Evolutionary conservation across 257 asterid species (phyloP).

Genomic region (Anisodus tanguticus): DNA sequence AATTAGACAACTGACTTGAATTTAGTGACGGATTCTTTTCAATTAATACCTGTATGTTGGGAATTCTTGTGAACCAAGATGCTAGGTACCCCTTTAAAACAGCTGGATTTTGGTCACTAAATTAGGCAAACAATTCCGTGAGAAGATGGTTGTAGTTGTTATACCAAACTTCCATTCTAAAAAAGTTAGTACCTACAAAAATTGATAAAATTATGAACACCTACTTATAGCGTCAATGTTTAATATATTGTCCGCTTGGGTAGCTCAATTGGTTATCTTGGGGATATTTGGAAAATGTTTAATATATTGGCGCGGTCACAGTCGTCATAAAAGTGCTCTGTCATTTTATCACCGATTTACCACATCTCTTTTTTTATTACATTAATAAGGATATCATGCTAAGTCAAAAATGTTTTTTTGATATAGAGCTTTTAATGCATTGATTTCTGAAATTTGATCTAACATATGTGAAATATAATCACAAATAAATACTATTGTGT

Average conservation of each 20-base stretch:
- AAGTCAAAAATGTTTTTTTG: no score
- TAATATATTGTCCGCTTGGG: background rate
- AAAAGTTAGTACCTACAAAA: slow-evolving; percentile 20
- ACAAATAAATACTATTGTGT: no score
- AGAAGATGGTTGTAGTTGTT: background rate
- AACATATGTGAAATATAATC: no score
- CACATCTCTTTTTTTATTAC: no score
- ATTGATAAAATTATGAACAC: background rate
- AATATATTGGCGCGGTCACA: background rate
- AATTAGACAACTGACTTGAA: background rate
- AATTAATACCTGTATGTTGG: background rate
- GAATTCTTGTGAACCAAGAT: background rate
- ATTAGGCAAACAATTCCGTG: background rate
- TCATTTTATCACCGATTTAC: background rate
- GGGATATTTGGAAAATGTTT: no score
- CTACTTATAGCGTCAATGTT: background rate
- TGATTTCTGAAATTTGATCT: no score
- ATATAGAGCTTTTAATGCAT: no score
- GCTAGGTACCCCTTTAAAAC: background rate
- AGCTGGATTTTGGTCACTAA: slow-evolving; percentile 3
- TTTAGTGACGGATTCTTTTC: background rate
- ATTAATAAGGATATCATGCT: no score
- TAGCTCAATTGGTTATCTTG: no score
- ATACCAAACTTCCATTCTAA: slow-evolving; percentile 12
- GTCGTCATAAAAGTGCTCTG: background rate